Conservation (phyloP, 345 rosid species). For the Citrus sp. region DNA sequence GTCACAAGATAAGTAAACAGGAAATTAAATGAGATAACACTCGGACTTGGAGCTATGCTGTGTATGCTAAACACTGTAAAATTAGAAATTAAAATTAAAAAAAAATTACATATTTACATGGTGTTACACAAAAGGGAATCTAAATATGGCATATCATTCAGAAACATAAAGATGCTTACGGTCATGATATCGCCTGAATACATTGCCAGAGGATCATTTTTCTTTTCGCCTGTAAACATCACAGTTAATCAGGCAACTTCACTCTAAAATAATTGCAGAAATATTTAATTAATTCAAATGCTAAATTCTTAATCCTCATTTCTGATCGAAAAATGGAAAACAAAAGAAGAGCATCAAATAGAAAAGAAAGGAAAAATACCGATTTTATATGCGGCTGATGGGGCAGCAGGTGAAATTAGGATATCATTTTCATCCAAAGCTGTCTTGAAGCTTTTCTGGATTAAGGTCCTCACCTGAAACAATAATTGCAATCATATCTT, state of each 20-base stretch:
- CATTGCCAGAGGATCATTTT: conserved; percentile 87
- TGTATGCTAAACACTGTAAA: not conserved
- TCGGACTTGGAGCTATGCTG: not conserved
- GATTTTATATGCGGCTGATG: conserved; percentile 84
- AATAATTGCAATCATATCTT: conserved; percentile 23
- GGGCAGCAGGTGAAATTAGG: conserved; percentile 90
- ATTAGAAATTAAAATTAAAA: not conserved
- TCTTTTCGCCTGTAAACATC: conserved; percentile 70
- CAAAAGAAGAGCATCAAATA: not conserved
- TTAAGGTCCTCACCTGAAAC: conserved; percentile 75
- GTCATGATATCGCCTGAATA: conserved; percentile 96
- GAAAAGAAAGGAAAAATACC: conserved; percentile 36
- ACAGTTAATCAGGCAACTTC: not conserved
- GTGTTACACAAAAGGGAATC: not conserved
- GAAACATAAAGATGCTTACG: conserved; percentile 35
- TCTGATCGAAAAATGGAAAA: not conserved
- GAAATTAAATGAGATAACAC: not conserved
- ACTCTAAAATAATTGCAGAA: not conserved
- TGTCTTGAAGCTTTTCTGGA: conserved; percentile 60
- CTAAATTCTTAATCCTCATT: not conserved
- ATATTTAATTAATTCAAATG: not conserved
- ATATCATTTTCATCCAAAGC: conserved; percentile 75
- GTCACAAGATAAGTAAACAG: conserved; percentile 10
- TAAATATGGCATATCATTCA: not conserved
- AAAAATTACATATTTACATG: not conserved